Conservation (phyloP, 306 rosid genomes). For the Astragalus membranaceus region DNA sequence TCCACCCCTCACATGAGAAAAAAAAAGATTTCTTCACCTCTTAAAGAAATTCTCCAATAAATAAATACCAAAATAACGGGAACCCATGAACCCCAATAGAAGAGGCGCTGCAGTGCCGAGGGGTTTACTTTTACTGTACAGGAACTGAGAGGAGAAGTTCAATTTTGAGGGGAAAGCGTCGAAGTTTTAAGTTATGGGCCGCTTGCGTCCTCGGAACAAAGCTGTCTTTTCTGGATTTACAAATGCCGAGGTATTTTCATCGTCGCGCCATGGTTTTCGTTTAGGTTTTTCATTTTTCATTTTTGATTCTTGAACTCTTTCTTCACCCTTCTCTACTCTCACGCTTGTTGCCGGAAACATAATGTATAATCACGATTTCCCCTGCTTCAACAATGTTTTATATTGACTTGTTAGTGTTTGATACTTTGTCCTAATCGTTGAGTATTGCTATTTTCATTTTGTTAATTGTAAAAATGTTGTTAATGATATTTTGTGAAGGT, state of each 20-base stretch:
- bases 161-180: not conserved
- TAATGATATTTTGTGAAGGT: too few species aligned
- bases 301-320: not conserved
- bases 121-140: too few species aligned
- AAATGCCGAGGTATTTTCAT: constrained; percentile 52
- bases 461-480: not conserved
- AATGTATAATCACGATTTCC: too few species aligned
- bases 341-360: too few species aligned
- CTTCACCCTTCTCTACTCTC: not conserved
- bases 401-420: not conserved
- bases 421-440: not conserved
- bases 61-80: too few species aligned
- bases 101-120: too few species aligned
- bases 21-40: too few species aligned
- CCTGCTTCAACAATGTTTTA: too few species aligned
- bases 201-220: constrained; percentile 81
- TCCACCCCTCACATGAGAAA: too few species aligned
- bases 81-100: too few species aligned
- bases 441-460: too few species aligned
- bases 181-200: constrained; percentile 42
- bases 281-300: not conserved
- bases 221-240: constrained; percentile 64
- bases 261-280: not conserved
- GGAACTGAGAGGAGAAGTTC: not conserved
- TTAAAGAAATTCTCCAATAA: too few species aligned